phyloP scores from a whole-genome alignment of 768 basidiomycete genomes.

The Neoboletus subvelutipes region DNA sequence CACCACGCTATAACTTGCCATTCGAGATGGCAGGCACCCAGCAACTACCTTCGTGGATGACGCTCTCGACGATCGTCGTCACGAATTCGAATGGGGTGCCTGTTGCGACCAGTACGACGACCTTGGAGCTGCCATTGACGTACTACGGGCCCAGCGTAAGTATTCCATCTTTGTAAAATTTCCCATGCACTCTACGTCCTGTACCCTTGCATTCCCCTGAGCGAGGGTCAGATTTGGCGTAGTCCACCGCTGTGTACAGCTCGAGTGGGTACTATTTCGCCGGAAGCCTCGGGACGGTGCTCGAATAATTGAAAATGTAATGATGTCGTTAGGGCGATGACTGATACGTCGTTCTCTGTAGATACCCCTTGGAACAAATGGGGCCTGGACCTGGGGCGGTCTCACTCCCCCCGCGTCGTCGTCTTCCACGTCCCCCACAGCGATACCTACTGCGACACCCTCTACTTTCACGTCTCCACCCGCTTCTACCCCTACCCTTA shows the following conservation, averaged over 20 bases:
- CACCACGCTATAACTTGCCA: conserved; percentile 14
- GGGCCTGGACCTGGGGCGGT: conserved; percentile 73
- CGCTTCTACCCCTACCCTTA: conserved; percentile 29
- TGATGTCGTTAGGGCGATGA: conserved; percentile 6
- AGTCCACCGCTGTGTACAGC: not conserved
- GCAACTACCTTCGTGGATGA: conserved; percentile 71
- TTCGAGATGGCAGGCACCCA: conserved; percentile 48
- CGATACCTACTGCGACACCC: conserved; percentile 28
- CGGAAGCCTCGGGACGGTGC: not conserved
- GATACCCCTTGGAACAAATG: conserved; percentile 69
- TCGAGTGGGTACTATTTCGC: not conserved
- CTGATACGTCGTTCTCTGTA: conserved; percentile 30
- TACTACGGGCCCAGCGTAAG: conserved; percentile 84
- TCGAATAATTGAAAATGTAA: conserved; percentile 3
- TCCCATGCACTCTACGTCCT: not conserved
- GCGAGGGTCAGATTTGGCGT: not conserved
- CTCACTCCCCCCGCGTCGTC: conserved; percentile 59
- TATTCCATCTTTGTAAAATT: conserved; percentile 15
- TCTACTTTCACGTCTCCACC: conserved; percentile 32
- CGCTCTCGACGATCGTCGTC: conserved; percentile 49
- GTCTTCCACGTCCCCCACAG: conserved; percentile 18
- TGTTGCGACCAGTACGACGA: conserved; percentile 55
- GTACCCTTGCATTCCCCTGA: not conserved
- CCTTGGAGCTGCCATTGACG: conserved; percentile 68
- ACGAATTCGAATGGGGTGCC: conserved; percentile 54